Evolutionary conservation across 371 early-diverging fungal genomes (phyloP).

Genomic region (Mortierella sp.): DNA sequence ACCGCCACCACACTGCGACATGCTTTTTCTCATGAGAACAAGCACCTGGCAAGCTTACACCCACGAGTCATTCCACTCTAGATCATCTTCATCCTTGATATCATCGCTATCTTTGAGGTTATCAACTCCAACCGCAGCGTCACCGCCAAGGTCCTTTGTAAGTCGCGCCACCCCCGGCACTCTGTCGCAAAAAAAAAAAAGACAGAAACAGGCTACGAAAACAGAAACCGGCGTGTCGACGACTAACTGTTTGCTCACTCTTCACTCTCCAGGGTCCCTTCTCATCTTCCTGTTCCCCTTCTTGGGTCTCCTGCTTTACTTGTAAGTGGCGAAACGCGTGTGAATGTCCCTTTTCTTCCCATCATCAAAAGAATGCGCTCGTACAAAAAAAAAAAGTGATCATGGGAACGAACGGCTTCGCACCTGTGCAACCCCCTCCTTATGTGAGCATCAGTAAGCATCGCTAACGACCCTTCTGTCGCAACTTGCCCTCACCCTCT

Average conservation of each 20-base stretch:
- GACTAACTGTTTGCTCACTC: too few relatives aligned
- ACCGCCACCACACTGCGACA: too few relatives aligned
- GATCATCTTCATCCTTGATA: constrained; percentile 65
- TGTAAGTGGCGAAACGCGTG: constrained; percentile 64
- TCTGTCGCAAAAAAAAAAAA: too few relatives aligned
- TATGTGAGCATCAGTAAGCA: too few relatives aligned
- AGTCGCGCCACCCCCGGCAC: background rate
- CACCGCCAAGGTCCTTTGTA: constrained; percentile 50
- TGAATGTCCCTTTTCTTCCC: background rate
- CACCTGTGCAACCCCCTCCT: background rate
- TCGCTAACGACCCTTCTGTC: too few relatives aligned
- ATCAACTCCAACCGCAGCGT: constrained; percentile 66
- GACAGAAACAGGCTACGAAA: background rate
- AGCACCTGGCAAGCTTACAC: too few relatives aligned
- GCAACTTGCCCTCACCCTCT: too few relatives aligned
- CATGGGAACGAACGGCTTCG: background rate
- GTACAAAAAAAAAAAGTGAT: background rate
- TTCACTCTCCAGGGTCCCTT: constrained; percentile 69
- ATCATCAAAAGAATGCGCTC: too few relatives aligned
- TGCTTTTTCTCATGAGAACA: too few relatives aligned
- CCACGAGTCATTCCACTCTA: too few relatives aligned
- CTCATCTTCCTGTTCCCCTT: constrained; percentile 73
- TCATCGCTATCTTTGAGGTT: constrained; percentile 71
- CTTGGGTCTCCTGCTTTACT: constrained; percentile 67
- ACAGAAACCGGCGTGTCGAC: background rate